Base-by-base conservation (phyloP, 1,284 basidiomycete genomes). In the Sanghuangporus baumii region DNA sequence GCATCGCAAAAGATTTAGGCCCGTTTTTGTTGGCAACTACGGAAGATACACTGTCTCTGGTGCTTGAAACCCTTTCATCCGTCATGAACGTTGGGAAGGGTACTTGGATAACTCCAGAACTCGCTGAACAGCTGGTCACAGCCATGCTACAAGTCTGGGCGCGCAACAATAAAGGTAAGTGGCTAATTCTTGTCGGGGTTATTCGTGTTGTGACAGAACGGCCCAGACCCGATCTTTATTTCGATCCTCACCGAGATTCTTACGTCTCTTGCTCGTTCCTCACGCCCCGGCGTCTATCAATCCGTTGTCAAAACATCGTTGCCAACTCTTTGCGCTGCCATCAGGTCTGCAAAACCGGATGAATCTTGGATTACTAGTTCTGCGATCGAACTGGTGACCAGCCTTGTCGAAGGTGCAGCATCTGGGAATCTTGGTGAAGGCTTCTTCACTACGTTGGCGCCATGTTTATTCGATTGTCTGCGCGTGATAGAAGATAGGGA, bases 21-120 rank as follows among this genome's bases (percentile, higher is more conserved):
- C 93, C 95, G 0, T 89, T 98, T 72, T 75, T 98, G 26, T 76
- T 87, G 7, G 77, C 86, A 38, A 88, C 94, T 0, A 87, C 89
- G 1, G 93, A 94, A 66, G 94, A 97, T 69, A 94, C 94, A 0
- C 81, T 98, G 12, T 88, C 92, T n/a, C 83, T 98, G 8, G 85
- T 98, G 31, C 79, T 98, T 26, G 95, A 98, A 71, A 89, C 94
- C 0, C 76, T 96, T 54, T 84, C 89, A 1, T 85, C 90, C 1
- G 85, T 96, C 3, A 76, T 94, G 1, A 84, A 88, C 36, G 81
- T 96, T 3, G 86, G 91, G 65, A 81, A 87, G 46, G 86, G 85
- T 52, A 80, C 79, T 48, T 93, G 88, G 86, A 75, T 92, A 61
- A 87, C 84, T 14, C 74, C 74, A 1, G 84, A 86, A 37, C 81